Percentiles rank a stretch among this genome's conserved stretches.
phyloP scores from a whole-genome alignment of 2,329 filamentous ascomycete genomes.

The Incumbomyces lentus region DNA sequence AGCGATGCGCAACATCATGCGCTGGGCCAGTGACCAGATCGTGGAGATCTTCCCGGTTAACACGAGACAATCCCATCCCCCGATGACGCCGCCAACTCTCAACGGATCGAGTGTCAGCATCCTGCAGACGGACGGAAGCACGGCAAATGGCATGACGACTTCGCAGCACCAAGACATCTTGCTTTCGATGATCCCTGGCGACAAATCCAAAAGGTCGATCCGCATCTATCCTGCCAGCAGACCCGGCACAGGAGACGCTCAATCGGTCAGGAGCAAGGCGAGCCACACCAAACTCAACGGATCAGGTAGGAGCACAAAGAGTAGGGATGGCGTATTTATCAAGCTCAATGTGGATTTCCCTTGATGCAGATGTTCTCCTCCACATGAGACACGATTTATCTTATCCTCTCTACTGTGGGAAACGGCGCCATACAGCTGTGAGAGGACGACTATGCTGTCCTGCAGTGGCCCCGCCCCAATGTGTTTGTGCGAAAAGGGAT shows the following conservation, averaged over 20 bases:
- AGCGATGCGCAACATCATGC: conserved; percentile 20
- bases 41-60: conserved; percentile 20
- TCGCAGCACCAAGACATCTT: conserved; percentile 19
- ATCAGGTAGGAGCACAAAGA: conserved; percentile 5
- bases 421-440: no score
- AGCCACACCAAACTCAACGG: conserved; percentile 9
- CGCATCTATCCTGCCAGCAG: conserved; percentile 20
- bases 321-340: conserved; percentile 13
- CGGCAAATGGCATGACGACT: not conserved
- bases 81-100: conserved; percentile 8
- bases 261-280: conserved; percentile 16
- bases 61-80: conserved; percentile 9
- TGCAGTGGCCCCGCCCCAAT: no score
- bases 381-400: no score
- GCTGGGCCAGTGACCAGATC: conserved; percentile 20
- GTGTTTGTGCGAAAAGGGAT: no score
- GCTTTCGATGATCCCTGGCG: conserved; percentile 19
- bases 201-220: conserved; percentile 20
- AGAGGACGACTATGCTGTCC: no score
- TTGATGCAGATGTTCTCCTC: not conserved
- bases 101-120: conserved; percentile 4
- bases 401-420: no score
- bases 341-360: conserved; percentile 19
- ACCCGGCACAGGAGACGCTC: conserved; percentile 16
- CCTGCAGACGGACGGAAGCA: not conserved